Conservation (phyloP, 1,284 basidiomycete genomes). For the Kwoniella shivajii region DNA sequence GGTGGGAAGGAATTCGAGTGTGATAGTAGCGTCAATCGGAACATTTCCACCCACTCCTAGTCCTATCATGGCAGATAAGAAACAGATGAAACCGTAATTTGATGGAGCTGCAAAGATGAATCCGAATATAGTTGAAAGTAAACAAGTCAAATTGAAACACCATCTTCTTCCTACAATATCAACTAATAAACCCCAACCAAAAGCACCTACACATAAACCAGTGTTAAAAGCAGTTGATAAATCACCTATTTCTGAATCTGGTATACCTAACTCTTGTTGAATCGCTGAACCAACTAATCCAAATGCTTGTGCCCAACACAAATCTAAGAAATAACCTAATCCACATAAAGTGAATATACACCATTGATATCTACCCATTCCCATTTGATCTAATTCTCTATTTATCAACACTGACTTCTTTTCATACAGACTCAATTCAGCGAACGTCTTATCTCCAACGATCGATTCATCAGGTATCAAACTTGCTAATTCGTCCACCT, state of each 20-base stretch:
- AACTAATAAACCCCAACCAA: slow-evolving; percentile 57
- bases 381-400: slow-evolving; percentile 31
- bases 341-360: slow-evolving; percentile 34
- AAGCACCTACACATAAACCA: slow-evolving; percentile 56
- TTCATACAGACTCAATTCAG: slow-evolving; percentile 25
- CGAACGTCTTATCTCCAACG: slow-evolving; percentile 17
- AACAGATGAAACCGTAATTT: slow-evolving; percentile 48
- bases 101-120: slow-evolving; percentile 56
- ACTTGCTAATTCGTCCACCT: slow-evolving; percentile 17
- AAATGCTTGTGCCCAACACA: slow-evolving; percentile 43
- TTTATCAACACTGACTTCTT: slow-evolving; percentile 34
- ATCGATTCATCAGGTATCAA: slow-evolving; percentile 10
- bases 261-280: slow-evolving; percentile 15
- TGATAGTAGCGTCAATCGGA: slow-evolving; percentile 72
- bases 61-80: slow-evolving; percentile 19
- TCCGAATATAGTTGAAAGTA: slow-evolving; percentile 70
- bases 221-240: slow-evolving; percentile 65
- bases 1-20: slow-evolving; percentile 60
- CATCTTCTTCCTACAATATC: slow-evolving; percentile 57
- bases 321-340: slow-evolving; percentile 45
- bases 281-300: slow-evolving; percentile 29
- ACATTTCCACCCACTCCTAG: slow-evolving; percentile 29
- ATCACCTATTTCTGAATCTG: slow-evolving; percentile 64
- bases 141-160: slow-evolving; percentile 72
- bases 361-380: slow-evolving; percentile 36